Percentiles rank a stretch among this genome's conserved stretches.
Conservation (phyloP, 371 early-diverging fungal genomes). For the Apophysomyces variabilis region DNA sequence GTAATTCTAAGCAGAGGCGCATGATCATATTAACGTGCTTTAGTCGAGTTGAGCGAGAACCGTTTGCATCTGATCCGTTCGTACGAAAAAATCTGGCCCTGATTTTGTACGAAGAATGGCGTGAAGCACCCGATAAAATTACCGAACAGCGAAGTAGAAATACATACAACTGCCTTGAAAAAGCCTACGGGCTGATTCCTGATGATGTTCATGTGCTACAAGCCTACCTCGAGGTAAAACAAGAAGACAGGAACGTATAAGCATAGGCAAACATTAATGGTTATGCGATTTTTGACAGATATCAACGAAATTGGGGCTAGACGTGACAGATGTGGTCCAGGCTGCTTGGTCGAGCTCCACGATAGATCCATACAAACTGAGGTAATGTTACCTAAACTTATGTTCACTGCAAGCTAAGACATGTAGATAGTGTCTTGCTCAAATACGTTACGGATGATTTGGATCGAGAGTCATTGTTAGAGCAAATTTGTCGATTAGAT, state of each 20-base stretch:
- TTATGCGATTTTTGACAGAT: neutral
- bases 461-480: neutral
- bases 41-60: neutral
- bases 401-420: neutral
- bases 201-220: constrained; percentile 2
- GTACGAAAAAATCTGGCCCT: neutral
- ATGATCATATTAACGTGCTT: neutral
- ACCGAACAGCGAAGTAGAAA: neutral
- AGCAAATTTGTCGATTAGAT: neutral
- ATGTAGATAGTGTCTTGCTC: neutral
- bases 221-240: neutral
- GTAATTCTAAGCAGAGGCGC: neutral
- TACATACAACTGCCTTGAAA: constrained; percentile 20
- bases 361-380: neutral
- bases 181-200: constrained; percentile 25
- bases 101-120: constrained; percentile 1
- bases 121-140: neutral
- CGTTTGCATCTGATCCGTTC: neutral
- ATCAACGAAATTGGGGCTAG: neutral
- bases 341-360: neutral
- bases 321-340: neutral
- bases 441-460: neutral
- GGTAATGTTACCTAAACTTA: neutral
- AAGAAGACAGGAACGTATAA: neutral
- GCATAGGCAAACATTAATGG: neutral